Evolutionary conservation across 331 rosid species (phyloP).

Genomic region (Ulmus americana): DNA sequence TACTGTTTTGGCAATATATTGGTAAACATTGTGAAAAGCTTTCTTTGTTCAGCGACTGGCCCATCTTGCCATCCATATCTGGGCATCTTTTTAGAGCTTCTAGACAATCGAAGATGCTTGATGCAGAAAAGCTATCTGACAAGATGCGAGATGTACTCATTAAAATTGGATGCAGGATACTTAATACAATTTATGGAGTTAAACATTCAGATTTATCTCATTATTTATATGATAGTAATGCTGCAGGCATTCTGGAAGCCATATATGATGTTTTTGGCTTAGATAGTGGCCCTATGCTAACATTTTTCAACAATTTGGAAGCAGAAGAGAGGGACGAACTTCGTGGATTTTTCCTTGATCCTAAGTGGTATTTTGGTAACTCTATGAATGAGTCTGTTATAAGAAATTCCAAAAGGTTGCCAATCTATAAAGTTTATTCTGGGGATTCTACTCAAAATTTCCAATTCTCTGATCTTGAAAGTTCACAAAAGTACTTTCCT

Average conservation of each 20-base stretch:
- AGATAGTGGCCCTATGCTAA: slow-evolving; percentile 35
- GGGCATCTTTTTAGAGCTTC: slow-evolving; percentile 69
- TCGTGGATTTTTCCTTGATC: slow-evolving; percentile 74
- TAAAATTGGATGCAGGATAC: slow-evolving; percentile 74
- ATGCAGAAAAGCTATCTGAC: slow-evolving; percentile 54
- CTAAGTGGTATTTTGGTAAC: slow-evolving; percentile 79
- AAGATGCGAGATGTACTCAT: slow-evolving; percentile 49
- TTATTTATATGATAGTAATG: slow-evolving; percentile 63
- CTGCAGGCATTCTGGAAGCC: slow-evolving; percentile 64
- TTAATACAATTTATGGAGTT: slow-evolving; percentile 51
- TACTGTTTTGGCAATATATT: slow-evolving; percentile 74
- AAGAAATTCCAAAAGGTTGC: slow-evolving; percentile 62
- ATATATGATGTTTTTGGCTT: slow-evolving; percentile 47
- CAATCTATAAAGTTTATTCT: slow-evolving; percentile 63
- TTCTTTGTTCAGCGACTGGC: slow-evolving; percentile 79
- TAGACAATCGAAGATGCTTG: slow-evolving; percentile 60
- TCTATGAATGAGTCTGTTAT: slow-evolving; percentile 48
- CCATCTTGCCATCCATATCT: slow-evolving; percentile 80
- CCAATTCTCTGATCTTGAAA: slow-evolving; percentile 70
- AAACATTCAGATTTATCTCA: slow-evolving; percentile 62
- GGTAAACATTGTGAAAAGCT: slow-evolving; percentile 47
- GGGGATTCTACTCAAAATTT: slow-evolving; percentile 44
- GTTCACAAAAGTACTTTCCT: slow-evolving; percentile 71
- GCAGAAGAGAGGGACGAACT: slow-evolving; percentile 69
- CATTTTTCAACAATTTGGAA: slow-evolving; percentile 50